A percentile compares a stretch with the other conserved stretches of the same genome.
These are phyloP conservation scores for Spergularia bocconei DNA, from an alignment of 148 eudicot genomes.

Conservation along the genomic window DNA sequence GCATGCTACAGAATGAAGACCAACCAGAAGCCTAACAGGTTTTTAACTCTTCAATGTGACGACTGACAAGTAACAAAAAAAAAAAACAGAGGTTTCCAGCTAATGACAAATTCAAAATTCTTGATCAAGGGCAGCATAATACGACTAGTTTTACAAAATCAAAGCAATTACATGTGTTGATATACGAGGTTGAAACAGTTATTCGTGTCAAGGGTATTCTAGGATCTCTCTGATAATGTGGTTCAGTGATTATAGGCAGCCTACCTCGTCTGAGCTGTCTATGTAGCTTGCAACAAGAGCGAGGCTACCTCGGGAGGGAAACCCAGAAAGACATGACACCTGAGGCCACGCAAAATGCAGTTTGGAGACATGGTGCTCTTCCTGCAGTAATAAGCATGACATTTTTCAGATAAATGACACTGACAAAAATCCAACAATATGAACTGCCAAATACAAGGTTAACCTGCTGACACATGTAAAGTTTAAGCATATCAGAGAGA, in stretches of 20 bases:
- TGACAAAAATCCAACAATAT: neutral
- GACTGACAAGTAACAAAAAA: neutral
- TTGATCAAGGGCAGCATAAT: neutral
- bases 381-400: conserved; percentile 43
- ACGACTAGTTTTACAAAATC: neutral
- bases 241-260: conserved; percentile 2
- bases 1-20: neutral
- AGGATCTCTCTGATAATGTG: neutral
- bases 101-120: neutral
- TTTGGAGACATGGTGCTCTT: conserved; percentile 69
- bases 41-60: neutral
- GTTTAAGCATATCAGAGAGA: neutral
- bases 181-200: neutral
- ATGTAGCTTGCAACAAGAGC: conserved; percentile 58
- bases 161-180: neutral
- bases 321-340: conserved; percentile 66
- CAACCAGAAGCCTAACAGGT: neutral
- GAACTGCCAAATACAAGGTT: neutral
- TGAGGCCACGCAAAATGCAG: conserved; percentile 89
- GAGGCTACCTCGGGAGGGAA: conserved; percentile 65
- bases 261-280: conserved; percentile 51
- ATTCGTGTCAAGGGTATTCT: neutral
- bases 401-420: neutral
- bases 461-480: neutral
- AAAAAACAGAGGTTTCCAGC: neutral